Evolutionary conservation across 1,284 basidiomycete species (phyloP), one percentile per base, ranked within the genome.

Genomic region (Waitea zeae): DNA sequence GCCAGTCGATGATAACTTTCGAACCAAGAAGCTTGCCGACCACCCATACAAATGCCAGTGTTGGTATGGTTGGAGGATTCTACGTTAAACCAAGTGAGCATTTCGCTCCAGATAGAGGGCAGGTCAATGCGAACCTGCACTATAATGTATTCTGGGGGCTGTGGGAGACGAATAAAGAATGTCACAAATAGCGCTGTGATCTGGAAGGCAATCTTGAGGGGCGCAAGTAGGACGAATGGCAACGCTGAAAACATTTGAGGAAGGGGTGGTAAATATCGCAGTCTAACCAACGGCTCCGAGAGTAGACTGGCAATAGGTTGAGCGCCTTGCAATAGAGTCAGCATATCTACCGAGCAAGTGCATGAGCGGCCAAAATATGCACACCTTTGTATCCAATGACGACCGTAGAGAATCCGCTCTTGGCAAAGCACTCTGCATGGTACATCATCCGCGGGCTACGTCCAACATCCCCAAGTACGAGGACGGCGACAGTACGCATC

Each of bases 361-460:
- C 24, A 9, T n/a, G n/a, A n/a, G n/a, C n/a, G n/a, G 11, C n/a
- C n/a, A n/a, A n/a, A 7, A 31, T 7, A 33, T 14, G 37, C 68
- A 41, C 43, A 87, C 89, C 88, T 52, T 62, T 59, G 52, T 96
- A 96, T 12, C 89, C 93, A 33, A 98, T 69, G 12, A 98, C 49
- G 46, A 73, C 72, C 0, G 89, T 89, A 38, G 70, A 59, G 56
- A 86, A 97, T 3, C 68, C 74, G 38, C 79, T 67, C 34, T 77
- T 70, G 15, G 86, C 80, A 47, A 98, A 82, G 48, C 84, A 90
- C 48, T 92, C 72, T 0, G 92, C 84, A 48, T 99, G 95, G 53
- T 96, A 95, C 83, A 97, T 95, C 88, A 97, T 97, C 26, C 95
- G 68, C 6, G 95, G 95, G 50, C 84, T 90, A 33, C 93, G 68